Conservation (phyloP, 345 rosid genomes). For the Gossypium arboreum region DNA sequence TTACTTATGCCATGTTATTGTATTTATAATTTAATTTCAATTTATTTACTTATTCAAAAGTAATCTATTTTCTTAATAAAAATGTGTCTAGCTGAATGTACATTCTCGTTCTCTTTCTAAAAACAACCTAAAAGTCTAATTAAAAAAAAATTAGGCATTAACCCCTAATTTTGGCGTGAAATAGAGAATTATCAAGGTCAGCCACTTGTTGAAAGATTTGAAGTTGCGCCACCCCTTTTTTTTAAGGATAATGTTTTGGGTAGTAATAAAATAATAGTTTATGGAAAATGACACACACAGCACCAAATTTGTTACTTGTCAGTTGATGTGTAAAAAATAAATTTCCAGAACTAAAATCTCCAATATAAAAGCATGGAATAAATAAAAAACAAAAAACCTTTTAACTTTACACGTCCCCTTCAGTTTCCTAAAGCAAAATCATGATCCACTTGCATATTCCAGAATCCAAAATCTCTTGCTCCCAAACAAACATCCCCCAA, state of each 20-base stretch:
- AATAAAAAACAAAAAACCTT: not conserved
- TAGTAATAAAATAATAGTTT: not conserved
- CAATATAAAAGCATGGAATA: too few species aligned
- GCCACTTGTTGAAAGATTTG: not conserved
- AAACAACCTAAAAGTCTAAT: too few species aligned
- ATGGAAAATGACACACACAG: not conserved
- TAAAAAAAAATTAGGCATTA: too few species aligned
- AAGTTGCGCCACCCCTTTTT: not conserved
- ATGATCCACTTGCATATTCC: conserved; percentile 8
- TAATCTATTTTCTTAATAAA: rapidly evolving
- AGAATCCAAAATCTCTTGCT: conserved; percentile 8
- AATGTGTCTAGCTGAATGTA: too few species aligned
- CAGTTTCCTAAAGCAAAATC: not conserved
- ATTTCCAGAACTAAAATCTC: not conserved
- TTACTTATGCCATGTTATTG: too few species aligned
- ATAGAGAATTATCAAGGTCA: not conserved
- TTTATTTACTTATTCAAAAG: rapidly evolving
- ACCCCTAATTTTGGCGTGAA: too few species aligned
- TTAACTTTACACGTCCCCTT: conserved; percentile 8
- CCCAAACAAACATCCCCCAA: conserved; percentile 15
- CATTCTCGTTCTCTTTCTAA: too few species aligned
- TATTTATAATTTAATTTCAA: too few species aligned
- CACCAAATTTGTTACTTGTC: not conserved
- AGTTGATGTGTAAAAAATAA: not conserved
- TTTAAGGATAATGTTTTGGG: not conserved